Conservation (phyloP, 2,329 filamentous ascomycete genomes). For the Diaporthe nobilis region DNA sequence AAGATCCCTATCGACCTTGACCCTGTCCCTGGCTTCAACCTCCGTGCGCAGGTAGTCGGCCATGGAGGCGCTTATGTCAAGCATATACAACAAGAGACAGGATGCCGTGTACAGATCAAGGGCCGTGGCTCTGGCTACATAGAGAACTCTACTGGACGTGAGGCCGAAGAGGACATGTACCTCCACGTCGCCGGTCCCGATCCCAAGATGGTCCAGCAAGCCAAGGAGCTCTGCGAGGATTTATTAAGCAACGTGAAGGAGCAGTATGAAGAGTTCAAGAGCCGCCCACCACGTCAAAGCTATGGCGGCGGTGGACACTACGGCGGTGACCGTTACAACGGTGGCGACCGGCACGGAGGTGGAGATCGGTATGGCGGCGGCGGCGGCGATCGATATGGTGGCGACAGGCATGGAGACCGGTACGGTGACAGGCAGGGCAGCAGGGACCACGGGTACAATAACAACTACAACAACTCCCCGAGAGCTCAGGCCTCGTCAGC, state of each 20-base stretch:
- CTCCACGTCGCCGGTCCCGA: constrained; percentile 97
- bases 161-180: constrained; percentile 97
- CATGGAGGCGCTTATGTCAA: constrained; percentile 97
- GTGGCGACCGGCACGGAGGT: constrained; percentile 57
- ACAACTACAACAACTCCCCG: constrained; percentile 33
- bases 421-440: constrained; percentile 47
- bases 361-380: constrained; percentile 56
- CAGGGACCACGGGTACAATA: constrained; percentile 43
- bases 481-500: constrained; percentile 30
- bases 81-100: constrained; percentile 95
- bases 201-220: constrained; percentile 85
- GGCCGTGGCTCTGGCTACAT: constrained; percentile 95
- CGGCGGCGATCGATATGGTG: constrained; percentile 55
- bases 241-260: constrained; percentile 88
- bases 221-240: constrained; percentile 90
- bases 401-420: constrained; percentile 52
- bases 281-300: constrained; percentile 78
- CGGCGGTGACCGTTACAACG: constrained; percentile 53
- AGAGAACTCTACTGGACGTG: constrained; percentile 86
- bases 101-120: constrained; percentile 98
- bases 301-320: constrained; percentile 59
- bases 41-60: constrained; percentile 95
- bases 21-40: constrained; percentile 92
- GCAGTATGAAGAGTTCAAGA: constrained; percentile 93
- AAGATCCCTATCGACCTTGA: constrained; percentile 93